phyloP scores from a whole-genome alignment of 305 asterid genomes.

The Solanum aculeatissimum region DNA sequence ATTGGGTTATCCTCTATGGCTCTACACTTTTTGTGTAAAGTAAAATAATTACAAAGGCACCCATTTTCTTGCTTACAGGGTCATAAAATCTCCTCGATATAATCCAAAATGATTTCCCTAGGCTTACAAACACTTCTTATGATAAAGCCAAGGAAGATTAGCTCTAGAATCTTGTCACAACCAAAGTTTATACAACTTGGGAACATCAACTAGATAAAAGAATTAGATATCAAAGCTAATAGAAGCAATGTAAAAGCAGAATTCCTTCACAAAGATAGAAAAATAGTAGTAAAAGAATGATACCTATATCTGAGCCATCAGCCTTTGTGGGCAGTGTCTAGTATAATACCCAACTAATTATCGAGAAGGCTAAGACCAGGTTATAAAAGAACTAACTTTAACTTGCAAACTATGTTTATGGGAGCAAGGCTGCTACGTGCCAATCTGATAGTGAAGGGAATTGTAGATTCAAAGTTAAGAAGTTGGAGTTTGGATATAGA shows the following conservation, averaged over 20 bases:
- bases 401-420: background rate
- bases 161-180: background rate
- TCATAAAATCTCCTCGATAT: background rate
- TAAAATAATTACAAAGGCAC: background rate
- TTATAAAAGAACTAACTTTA: background rate
- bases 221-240: background rate
- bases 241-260: background rate
- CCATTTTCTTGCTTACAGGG: background rate
- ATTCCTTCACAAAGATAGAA: background rate
- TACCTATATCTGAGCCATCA: background rate
- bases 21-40: background rate
- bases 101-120: background rate
- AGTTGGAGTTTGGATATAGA: background rate
- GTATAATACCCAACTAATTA: background rate
- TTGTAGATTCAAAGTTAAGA: background rate
- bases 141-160: background rate
- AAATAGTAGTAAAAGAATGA: background rate
- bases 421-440: background rate
- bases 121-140: background rate
- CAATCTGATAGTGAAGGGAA: background rate
- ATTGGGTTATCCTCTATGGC: background rate
- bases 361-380: background rate
- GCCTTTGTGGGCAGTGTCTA: background rate
- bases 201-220: background rate
- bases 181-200: background rate